Base-by-base conservation (phyloP, 2,329 filamentous ascomycete species). In the Trichoderma harzianum region DNA sequence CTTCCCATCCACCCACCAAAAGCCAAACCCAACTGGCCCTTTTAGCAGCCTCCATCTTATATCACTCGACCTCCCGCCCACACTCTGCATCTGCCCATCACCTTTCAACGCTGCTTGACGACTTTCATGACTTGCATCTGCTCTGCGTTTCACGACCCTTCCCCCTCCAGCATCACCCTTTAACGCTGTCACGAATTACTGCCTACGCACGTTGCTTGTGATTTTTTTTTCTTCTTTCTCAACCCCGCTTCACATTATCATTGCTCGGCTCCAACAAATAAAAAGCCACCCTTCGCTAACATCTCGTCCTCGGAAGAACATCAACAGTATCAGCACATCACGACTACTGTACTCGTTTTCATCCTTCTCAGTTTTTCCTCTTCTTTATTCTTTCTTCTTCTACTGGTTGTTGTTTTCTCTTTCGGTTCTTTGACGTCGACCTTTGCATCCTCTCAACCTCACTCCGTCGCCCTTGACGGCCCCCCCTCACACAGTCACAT, bases 41-140 rank as follows among this genome's bases (percentile, higher is more conserved):
- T 57, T 47, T 58, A 26, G 60, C 63, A 57, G 47, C 69, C 47
- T 53, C 47, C 69, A 21, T 68, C 64, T 55, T 57, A 69, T 66
- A 72, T 72, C 63, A 58, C 63, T 68, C 63, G 57, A 34, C 39
- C 62, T 60, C 55, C 32, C 71, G n/a, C 62, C 47, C 60, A 36
- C 69, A 34, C 61, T 64, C 16, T 68, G 65, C 26, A 53, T 65
- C 60, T 30, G 43, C 60, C 24, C 69, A 58, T 66, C 61, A 71
- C 57, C 47, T 47, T 43, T 18, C 70, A 72, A 57, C 63, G 57
- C 61, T 47, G 51, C 66, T 64, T 72, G 58, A 72, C 60, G 71
- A 69, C 39, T 69, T 69, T 72, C 55, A 69, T 72, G 65, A 69
- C 71, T 60, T 69, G 60, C 65, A 55, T 66, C 36, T 62, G 51